These are phyloP conservation scores for Linderina pennispora DNA, from an alignment of 192 early-diverging fungal genomes.

Conservation along the genomic window DNA sequence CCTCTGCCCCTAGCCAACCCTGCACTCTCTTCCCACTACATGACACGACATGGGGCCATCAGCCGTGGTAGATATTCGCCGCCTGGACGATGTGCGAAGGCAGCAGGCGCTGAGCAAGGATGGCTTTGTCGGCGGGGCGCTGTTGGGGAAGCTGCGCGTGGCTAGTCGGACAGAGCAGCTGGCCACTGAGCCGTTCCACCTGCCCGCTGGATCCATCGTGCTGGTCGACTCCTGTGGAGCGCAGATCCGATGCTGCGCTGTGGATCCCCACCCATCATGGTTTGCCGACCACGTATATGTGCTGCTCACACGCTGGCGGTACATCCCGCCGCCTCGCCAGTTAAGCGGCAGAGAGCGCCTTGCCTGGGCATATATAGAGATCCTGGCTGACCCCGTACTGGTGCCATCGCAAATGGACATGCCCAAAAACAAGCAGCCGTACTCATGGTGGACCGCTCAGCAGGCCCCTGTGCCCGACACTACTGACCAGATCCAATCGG, in stretches of 20 bases:
- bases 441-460: constrained; percentile 25
- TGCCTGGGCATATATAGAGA: constrained; percentile 21
- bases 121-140: constrained; percentile 9
- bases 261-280: constrained; percentile 14
- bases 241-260: constrained; percentile 15
- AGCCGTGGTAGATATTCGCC: no score
- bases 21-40: no score
- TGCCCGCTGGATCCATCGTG: constrained; percentile 15
- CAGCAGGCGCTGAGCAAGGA: no score
- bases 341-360: constrained; percentile 3
- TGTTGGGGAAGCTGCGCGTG: constrained; percentile 22
- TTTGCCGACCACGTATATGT: constrained; percentile 6
- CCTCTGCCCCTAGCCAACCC: no score
- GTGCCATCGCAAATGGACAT: constrained; percentile 1
- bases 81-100: no score
- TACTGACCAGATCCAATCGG: constrained; percentile 5
- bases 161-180: constrained; percentile 14
- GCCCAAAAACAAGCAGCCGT: constrained; percentile 2
- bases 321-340: constrained; percentile 4
- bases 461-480: constrained; percentile 18
- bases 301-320: constrained; percentile 29
- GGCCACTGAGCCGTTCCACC: constrained; percentile 5
- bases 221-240: constrained; percentile 4
- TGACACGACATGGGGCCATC: no score
- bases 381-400: constrained; percentile 17